These are phyloP conservation scores for Delitschia confertaspora DNA, from an alignment of 495 filamentous ascomycete genomes.

Conservation along the genomic window DNA sequence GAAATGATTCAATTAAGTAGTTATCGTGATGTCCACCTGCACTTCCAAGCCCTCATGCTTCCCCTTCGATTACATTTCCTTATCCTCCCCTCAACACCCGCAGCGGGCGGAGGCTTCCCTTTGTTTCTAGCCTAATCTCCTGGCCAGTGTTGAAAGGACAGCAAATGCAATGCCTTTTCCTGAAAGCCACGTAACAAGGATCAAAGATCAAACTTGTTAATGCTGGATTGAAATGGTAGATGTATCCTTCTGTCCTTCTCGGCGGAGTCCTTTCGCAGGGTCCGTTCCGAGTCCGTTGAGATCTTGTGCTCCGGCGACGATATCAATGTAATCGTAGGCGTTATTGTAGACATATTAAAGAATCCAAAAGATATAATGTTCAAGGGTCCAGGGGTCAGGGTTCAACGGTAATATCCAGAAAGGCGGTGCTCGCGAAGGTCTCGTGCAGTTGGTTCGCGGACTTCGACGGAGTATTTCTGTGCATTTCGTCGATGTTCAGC, in stretches of 20 bases:
- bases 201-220: constrained; percentile 18
- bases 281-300: not conserved
- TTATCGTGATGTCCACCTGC: no score
- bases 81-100: not conserved
- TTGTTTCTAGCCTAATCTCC: no score
- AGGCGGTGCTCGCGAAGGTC: constrained; percentile 28
- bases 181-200: constrained; percentile 21
- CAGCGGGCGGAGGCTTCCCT: no score
- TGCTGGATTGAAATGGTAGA: constrained; percentile 15
- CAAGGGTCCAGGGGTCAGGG: not conserved
- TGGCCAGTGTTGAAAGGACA: no score
- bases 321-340: constrained; percentile 2
- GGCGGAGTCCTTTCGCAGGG: constrained; percentile 12
- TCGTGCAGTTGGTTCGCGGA: constrained; percentile 30
- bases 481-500: constrained; percentile 24
- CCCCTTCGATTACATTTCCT: no score
- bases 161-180: constrained; percentile 21
- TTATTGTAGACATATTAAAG: constrained; percentile 5
- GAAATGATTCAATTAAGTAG: no score
- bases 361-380: constrained; percentile 3
- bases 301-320: not conserved
- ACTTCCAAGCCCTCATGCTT: no score
- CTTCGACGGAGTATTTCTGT: constrained; percentile 30
- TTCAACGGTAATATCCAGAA: constrained; percentile 30
- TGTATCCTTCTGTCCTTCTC: no score